Evolutionary conservation across 1,139 yeast species (phyloP).

Genomic region (Diutina sp.): DNA sequence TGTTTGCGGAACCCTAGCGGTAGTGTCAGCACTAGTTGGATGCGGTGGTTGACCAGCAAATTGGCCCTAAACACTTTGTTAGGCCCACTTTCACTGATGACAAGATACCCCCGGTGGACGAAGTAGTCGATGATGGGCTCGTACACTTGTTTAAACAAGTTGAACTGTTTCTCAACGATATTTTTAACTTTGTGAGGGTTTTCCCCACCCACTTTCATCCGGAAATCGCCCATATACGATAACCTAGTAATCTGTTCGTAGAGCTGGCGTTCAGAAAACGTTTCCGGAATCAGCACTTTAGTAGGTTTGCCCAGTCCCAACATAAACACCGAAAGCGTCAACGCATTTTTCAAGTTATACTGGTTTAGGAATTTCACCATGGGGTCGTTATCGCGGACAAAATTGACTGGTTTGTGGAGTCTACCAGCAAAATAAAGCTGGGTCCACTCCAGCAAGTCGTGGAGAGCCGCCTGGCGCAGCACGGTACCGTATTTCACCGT

Average conservation of each 20-base stretch:
- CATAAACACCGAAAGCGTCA: slow-evolving; percentile 52
- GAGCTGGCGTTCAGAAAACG: slow-evolving; percentile 43
- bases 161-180: slow-evolving; percentile 68
- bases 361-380: slow-evolving; percentile 40
- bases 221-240: slow-evolving; percentile 83
- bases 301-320: slow-evolving; percentile 17
- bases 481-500: slow-evolving; percentile 82
- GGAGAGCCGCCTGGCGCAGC: slow-evolving; percentile 42
- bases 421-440: slow-evolving; percentile 86
- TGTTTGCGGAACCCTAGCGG: not conserved
- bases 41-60: not conserved
- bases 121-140: not conserved
- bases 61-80: not conserved
- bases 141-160: slow-evolving; percentile 45
- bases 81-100: not conserved
- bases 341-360: slow-evolving; percentile 65
- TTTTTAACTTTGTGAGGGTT: slow-evolving; percentile 81
- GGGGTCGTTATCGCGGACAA: slow-evolving; percentile 45
- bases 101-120: not conserved
- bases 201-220: slow-evolving; percentile 82
- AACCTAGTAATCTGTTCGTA: slow-evolving; percentile 69
- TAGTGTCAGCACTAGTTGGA: not conserved
- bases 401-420: slow-evolving; percentile 84
- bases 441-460: slow-evolving; percentile 73
- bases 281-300: slow-evolving; percentile 15